phyloP scores from a whole-genome alignment of 441 rosid species.

The Mallotus japonicus region DNA sequence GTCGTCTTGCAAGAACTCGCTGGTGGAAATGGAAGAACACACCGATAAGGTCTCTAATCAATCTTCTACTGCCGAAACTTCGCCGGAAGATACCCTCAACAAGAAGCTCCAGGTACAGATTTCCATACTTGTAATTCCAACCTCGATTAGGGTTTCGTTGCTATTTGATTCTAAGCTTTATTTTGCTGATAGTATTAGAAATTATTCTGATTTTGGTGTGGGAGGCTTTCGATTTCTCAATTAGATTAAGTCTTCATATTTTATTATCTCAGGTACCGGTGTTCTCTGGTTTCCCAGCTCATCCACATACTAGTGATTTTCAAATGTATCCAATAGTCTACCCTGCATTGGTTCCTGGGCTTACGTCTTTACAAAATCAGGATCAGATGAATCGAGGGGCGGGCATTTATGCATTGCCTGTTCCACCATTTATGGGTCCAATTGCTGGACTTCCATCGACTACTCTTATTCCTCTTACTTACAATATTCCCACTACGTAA shows the following conservation, averaged over 20 bases:
- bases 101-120: conserved; percentile 44
- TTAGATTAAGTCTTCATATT: not conserved
- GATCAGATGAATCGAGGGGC: conserved; percentile 65
- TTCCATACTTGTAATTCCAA: not conserved
- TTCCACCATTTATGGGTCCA: conserved; percentile 54
- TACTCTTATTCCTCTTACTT: conserved; percentile 87
- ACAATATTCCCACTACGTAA: conserved; percentile 82
- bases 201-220: not conserved
- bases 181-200: no score
- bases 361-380: conserved; percentile 44
- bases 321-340: conserved; percentile 62
- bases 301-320: conserved; percentile 42
- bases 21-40: conserved; percentile 42
- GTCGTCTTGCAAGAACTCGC: no score
- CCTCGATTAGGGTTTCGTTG: no score
- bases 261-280: conserved; percentile 42
- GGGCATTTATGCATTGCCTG: conserved; percentile 86
- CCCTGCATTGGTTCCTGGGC: conserved; percentile 51
- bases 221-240: not conserved
- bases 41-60: conserved; percentile 33
- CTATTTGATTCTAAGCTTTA: no score
- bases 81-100: conserved; percentile 31
- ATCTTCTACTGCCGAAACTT: conserved; percentile 24
- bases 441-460: conserved; percentile 61
- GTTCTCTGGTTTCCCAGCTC: conserved; percentile 39